A percentile compares a stretch with the other conserved stretches of the same genome.
Conservation (phyloP, 1,284 basidiomycete genomes). For the Malassezia sp. region DNA sequence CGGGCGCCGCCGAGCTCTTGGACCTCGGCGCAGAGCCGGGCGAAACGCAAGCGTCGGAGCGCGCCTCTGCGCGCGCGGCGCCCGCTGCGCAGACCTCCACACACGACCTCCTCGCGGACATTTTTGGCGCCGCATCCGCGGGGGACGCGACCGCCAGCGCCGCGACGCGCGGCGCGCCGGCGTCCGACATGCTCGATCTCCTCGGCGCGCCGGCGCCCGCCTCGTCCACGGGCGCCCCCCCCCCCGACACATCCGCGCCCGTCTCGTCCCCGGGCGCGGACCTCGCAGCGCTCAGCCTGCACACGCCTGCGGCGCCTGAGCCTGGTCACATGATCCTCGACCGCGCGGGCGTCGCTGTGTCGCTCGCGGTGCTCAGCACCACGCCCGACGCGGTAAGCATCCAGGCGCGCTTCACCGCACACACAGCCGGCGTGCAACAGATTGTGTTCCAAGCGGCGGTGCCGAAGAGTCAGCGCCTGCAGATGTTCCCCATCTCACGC, state of each 20-base stretch:
- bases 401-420: constrained; percentile 69
- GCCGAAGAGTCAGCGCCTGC: constrained; percentile 91
- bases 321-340: too few relatives aligned
- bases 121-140: constrained; percentile 80
- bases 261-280: too few relatives aligned
- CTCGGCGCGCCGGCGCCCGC: constrained; percentile 54
- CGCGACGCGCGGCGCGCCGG: constrained; percentile 7
- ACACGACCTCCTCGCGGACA: constrained; percentile 81
- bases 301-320: too few relatives aligned
- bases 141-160: constrained; percentile 48
- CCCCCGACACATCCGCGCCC: too few relatives aligned
- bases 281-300: too few relatives aligned
- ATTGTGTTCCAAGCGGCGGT: constrained; percentile 81
- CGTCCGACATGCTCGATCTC: constrained; percentile 78
- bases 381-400: constrained; percentile 81
- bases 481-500: constrained; percentile 95
- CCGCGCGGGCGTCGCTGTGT: too few relatives aligned
- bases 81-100: constrained; percentile 54
- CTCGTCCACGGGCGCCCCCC: too few relatives aligned
- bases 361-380: constrained; percentile 67
- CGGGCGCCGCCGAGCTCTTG: constrained; percentile 17
- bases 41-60: constrained; percentile 30
- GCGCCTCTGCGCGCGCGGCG: constrained; percentile 10
- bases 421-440: constrained; percentile 50
- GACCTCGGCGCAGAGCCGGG: constrained; percentile 5